Evolutionary conservation across 768 basidiomycete genomes (phyloP).

Genomic region (Pulveroboletus sp.): DNA sequence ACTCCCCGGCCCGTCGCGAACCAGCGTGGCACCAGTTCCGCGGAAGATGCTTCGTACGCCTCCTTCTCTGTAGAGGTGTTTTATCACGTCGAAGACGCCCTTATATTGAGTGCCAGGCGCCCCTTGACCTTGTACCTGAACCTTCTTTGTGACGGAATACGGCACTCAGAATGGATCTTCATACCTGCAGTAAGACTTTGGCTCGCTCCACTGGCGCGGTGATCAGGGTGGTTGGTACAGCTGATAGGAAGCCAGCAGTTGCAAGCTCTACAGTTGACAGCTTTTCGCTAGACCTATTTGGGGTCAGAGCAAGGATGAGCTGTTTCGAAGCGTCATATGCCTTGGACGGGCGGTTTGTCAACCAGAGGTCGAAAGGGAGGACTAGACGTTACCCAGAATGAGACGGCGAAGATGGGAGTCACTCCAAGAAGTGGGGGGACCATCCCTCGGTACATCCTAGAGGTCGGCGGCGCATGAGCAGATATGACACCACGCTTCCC

Average conservation of each 20-base stretch:
- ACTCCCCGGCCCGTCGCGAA: constrained; percentile 92
- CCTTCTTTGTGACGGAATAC: constrained; percentile 15
- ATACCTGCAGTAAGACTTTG: constrained; percentile 89
- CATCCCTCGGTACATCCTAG: constrained; percentile 86
- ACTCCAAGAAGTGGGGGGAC: constrained; percentile 91
- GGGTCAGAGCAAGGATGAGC: constrained; percentile 73
- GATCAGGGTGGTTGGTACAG: constrained; percentile 84
- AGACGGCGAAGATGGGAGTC: constrained; percentile 96
- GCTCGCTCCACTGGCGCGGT: constrained; percentile 97
- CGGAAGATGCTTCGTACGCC: constrained; percentile 89
- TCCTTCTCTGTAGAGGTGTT: constrained; percentile 89
- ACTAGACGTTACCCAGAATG: constrained; percentile 78
- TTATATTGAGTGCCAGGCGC: constrained; percentile 69
- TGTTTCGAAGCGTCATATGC: constrained; percentile 93
- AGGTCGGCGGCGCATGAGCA: constrained; percentile 1
- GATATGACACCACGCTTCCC: not conserved
- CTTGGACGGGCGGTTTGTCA: constrained; percentile 37
- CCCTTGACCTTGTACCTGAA: constrained; percentile 87
- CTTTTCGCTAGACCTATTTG: constrained; percentile 59
- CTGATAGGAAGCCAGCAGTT: constrained; percentile 89
- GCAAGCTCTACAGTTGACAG: constrained; percentile 82
- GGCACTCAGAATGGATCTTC: constrained; percentile 7
- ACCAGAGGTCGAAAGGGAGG: not conserved
- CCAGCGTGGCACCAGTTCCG: constrained; percentile 90
- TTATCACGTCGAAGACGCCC: constrained; percentile 88